Evolutionary conservation across 208 protist species (phyloP), one percentile per base, ranked within the genome.

Genomic region (Angomonas deanei): DNA sequence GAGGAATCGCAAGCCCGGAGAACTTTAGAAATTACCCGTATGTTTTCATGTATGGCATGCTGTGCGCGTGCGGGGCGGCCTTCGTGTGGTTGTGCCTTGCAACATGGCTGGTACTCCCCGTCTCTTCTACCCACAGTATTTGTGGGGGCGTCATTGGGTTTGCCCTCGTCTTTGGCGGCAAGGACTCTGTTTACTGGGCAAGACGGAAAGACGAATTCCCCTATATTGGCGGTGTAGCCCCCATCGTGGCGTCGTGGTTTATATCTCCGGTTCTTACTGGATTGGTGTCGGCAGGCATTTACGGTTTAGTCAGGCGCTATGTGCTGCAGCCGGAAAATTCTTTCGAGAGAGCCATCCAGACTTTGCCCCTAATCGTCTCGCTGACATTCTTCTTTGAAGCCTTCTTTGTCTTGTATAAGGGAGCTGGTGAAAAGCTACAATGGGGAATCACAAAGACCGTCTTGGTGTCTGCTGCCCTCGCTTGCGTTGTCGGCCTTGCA

Each of bases 41-140:
- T 68, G 15, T 93, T 1, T 68, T 93, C 57, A 90, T 93, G 86
- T 90, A 90, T 61, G 82, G 86, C 34, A 90, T 93, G 82, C 70
- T 90, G 0, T 93, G 86, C 55, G 74, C 82, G 13, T 68, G 72
- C 28, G 74, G 72, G 58, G 74, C 86, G 0, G 74, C 86, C 26
- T 88, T 89, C 65, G 74, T 62, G 49, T 93, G 86, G 86, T 74
- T 90, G 1, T 58, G 69, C 23, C 36, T 84, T 17, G 86, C 82
- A 11, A 90, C 82, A 2, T 78, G 71, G 69, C 64, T 88, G 58
- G 76, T 59, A 17, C 74, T 93, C 27, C 83, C 86, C 31, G 86
- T 90, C 3, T 88, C 80, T 28, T 90, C 86, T 3, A 88, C 82
- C 24, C 86, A 93, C 74, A 90, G 83, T 68, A 85, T 93, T 66